Conservation (phyloP, 2,329 filamentous ascomycete species). For the Trichoderma polysporum region DNA sequence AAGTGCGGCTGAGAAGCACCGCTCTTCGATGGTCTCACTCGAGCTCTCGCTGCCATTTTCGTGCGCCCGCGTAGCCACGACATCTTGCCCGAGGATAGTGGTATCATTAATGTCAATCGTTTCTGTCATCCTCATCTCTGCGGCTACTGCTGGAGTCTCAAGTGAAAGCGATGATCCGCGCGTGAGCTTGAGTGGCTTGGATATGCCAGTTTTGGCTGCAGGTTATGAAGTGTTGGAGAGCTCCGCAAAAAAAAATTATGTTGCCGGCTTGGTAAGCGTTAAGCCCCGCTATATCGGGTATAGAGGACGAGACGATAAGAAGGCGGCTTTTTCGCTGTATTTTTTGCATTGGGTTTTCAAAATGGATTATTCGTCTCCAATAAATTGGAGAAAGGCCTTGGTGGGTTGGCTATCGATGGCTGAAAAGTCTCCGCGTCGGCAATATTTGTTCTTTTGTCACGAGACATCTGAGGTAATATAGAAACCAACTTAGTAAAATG, state of each 20-base stretch:
- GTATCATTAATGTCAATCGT: slow-evolving; percentile 15
- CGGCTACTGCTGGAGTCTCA: not conserved
- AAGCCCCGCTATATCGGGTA: slow-evolving; percentile 12
- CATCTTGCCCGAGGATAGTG: slow-evolving; percentile 12
- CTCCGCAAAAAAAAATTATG: slow-evolving; percentile 23
- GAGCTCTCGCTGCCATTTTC: slow-evolving; percentile 24
- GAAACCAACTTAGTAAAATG: not conserved
- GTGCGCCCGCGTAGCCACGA: not conserved
- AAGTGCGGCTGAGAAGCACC: slow-evolving; percentile 60
- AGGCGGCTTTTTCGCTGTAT: not conserved
- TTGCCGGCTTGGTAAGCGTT: slow-evolving; percentile 23
- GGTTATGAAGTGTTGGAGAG: slow-evolving; percentile 19
- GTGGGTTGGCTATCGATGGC: too few species aligned
- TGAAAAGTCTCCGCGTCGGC: not conserved
- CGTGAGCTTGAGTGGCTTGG: not conserved
- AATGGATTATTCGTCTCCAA: not conserved
- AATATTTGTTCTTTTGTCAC: not conserved
- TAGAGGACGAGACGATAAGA: not conserved
- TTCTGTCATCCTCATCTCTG: slow-evolving; percentile 19
- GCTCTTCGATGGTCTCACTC: slow-evolving; percentile 60
- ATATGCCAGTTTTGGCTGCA: slow-evolving; percentile 1
- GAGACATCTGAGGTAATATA: not conserved
- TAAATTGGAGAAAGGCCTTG: too few species aligned
- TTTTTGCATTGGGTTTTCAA: too few species aligned
- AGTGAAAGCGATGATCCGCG: not conserved